Conservation (phyloP, 495 filamentous ascomycete species). For the Tuber umbilicatum region DNA sequence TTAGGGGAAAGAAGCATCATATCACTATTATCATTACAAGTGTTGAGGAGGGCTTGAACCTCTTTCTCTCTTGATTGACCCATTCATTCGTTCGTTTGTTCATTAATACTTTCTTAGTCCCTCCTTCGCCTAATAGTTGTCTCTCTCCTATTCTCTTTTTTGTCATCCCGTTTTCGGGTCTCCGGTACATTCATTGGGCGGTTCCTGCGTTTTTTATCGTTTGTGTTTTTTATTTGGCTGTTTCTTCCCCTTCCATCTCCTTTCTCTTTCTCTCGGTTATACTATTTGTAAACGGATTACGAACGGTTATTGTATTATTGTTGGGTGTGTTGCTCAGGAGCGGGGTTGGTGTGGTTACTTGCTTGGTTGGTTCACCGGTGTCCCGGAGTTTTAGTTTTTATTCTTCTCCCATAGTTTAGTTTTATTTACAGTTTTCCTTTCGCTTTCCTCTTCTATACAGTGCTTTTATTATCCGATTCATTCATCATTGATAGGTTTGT, state of each 20-base stretch:
- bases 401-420: neutral
- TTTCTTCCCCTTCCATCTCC: neutral
- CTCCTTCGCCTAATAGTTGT: neutral
- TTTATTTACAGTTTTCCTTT: neutral
- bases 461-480: constrained; percentile 3
- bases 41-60: neutral
- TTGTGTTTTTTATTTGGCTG: neutral
- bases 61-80: neutral
- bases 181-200: neutral
- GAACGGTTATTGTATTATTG: neutral
- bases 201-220: neutral
- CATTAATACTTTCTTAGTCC: neutral
- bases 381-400: constrained; percentile 10
- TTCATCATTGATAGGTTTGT: neutral
- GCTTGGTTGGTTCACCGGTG: constrained; percentile 7
- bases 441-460: neutral
- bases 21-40: neutral
- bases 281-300: constrained; percentile 1
- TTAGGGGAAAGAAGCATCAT: neutral
- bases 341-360: neutral
- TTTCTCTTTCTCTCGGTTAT: constrained; percentile 2
- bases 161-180: neutral
- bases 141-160: neutral
- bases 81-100: neutral
- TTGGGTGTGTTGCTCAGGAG: neutral